A percentile compares a stretch with the other conserved stretches of the same genome.
These are phyloP conservation scores for Vicia villosa DNA, from an alignment of 306 rosid genomes.

Conservation along the genomic window DNA sequence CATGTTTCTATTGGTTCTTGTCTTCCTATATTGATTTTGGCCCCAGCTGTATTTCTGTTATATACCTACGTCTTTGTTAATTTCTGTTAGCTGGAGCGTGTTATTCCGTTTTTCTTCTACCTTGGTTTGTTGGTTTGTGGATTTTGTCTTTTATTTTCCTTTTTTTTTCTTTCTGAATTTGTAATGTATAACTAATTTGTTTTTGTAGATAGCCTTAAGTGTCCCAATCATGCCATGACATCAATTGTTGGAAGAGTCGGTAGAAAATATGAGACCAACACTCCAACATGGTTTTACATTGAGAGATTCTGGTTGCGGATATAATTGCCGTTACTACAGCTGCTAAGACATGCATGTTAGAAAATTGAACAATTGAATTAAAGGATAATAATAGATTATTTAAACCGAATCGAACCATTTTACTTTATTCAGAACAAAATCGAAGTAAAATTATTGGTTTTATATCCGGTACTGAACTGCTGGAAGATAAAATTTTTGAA, in stretches of 20 bases:
- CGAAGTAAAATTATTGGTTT: no score
- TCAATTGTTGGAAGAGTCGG: neutral
- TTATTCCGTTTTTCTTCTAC: neutral
- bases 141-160: neutral
- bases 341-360: no score
- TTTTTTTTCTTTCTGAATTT: neutral
- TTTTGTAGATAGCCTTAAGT: neutral
- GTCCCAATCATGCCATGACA: conserved; percentile 3
- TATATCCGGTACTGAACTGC: no score
- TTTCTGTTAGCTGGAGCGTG: neutral
- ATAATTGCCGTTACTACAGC: no score
- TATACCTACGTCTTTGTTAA: neutral
- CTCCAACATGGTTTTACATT: no score
- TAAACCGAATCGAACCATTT: no score
- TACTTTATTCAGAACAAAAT: no score
- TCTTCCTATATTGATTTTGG: neutral
- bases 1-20: neutral
- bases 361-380: no score
- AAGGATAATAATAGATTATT: no score
- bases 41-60: neutral
- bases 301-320: no score
- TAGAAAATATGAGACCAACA: no score
- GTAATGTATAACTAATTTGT: neutral
- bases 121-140: neutral
- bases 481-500: no score